Evolutionary conservation across 208 protist species (phyloP).

Genomic region (Trypanosoma theileri): DNA sequence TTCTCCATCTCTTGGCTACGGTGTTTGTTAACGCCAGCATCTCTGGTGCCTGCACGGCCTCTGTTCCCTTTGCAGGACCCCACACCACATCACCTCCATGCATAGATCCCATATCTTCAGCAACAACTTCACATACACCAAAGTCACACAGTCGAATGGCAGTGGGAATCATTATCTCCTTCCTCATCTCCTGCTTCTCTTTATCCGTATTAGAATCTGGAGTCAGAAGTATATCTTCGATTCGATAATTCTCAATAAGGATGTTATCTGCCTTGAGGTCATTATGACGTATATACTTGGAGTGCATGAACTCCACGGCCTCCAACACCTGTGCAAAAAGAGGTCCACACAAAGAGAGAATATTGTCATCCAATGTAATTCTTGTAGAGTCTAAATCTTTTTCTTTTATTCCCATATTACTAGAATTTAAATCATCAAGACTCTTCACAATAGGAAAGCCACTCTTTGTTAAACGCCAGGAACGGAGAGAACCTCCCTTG

Average conservation of each 20-base stretch:
- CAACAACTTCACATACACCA: slow-evolving; percentile 70
- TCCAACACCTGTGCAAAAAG: slow-evolving; percentile 71
- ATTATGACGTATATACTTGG: slow-evolving; percentile 60
- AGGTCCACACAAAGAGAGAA: slow-evolving; percentile 49
- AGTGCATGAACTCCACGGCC: slow-evolving; percentile 62
- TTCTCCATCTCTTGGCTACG: not conserved
- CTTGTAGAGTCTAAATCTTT: not conserved
- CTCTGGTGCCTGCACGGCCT: slow-evolving; percentile 84
- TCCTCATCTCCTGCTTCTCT: not conserved
- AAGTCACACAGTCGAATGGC: slow-evolving; percentile 74
- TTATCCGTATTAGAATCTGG: not conserved
- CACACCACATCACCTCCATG: slow-evolving; percentile 49
- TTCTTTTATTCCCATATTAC: not conserved
- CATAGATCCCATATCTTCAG: slow-evolving; percentile 49
- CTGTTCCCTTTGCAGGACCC: slow-evolving; percentile 65
- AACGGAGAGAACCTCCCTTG: slow-evolving; percentile 52
- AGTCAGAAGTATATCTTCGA: not conserved
- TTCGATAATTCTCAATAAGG: slow-evolving; percentile 41
- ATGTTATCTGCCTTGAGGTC: slow-evolving; percentile 84
- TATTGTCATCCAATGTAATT: not conserved
- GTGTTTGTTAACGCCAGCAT: slow-evolving; percentile 30
- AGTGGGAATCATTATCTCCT: slow-evolving; percentile 30
- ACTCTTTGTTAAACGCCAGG: slow-evolving; percentile 56
- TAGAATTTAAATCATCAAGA: not conserved
- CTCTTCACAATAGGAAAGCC: slow-evolving; percentile 7